These are phyloP conservation scores for Coleophoma eucalyptorum DNA, from an alignment of 2,329 filamentous ascomycete species.

Conservation along the genomic window DNA sequence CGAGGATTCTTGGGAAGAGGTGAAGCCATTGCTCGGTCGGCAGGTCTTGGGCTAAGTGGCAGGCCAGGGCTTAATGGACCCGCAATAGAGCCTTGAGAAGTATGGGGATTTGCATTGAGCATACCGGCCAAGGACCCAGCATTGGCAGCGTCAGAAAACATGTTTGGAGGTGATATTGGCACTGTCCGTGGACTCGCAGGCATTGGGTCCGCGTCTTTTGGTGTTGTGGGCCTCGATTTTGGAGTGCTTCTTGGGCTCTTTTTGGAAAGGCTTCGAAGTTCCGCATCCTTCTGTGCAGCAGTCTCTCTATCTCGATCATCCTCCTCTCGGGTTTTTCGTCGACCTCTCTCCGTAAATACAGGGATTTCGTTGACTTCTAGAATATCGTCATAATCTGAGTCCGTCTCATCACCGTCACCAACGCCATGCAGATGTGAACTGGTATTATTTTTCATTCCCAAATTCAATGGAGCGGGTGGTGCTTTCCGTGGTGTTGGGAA, in stretches of 20 bases:
- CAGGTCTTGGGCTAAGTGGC: conserved; percentile 56
- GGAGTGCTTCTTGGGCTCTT: conserved; percentile 59
- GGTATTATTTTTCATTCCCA: conserved; percentile 44
- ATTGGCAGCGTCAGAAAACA: conserved; percentile 28
- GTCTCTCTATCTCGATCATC: conserved; percentile 77
- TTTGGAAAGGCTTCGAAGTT: conserved; percentile 69
- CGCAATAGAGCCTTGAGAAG: too few species aligned
- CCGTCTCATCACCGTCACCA: conserved; percentile 54
- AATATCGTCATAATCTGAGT: conserved; percentile 81
- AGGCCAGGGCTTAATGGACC: conserved; percentile 49
- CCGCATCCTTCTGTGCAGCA: conserved; percentile 61
- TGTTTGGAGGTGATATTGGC: conserved; percentile 27
- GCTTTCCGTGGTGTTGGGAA: conserved; percentile 69
- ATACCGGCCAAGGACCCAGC: conserved; percentile 50
- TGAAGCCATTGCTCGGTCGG: conserved; percentile 50
- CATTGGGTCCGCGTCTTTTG: conserved; percentile 34
- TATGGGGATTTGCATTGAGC: conserved; percentile 31
- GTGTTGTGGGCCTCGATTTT: conserved; percentile 34
- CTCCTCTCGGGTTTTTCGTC: conserved; percentile 81
- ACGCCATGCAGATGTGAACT: conserved; percentile 39
- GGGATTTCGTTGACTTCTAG: conserved; percentile 64
- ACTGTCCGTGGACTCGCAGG: conserved; percentile 35
- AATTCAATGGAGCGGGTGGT: conserved; percentile 79
- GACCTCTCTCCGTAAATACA: conserved; percentile 57
- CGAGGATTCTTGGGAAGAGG: conserved; percentile 51